These are phyloP conservation scores for Aureobasidium sp. DNA, from an alignment of 2,329 filamentous ascomycete genomes.

Conservation along the genomic window DNA sequence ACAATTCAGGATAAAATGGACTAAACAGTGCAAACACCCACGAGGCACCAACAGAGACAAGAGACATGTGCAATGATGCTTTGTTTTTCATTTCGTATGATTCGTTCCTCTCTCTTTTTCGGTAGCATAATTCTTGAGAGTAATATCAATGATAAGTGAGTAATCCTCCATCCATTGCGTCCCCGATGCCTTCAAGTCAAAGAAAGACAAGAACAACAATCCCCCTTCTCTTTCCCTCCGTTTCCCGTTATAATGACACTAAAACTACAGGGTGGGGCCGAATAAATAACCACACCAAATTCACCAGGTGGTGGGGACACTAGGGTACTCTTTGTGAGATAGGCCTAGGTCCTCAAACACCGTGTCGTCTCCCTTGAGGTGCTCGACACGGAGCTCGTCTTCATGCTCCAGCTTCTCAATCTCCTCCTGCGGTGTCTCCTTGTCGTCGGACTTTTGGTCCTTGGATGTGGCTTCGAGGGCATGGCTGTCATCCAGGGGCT, in stretches of 20 bases:
- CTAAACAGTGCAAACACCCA: background rate
- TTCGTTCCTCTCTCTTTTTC: background rate
- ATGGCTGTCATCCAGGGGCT: slow-evolving; percentile 48
- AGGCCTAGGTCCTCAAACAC: slow-evolving; percentile 53
- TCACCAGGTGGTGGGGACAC: slow-evolving; percentile 54
- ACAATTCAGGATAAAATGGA: no score
- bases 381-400: slow-evolving; percentile 57
- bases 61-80: background rate
- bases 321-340: slow-evolving; percentile 55
- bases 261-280: background rate
- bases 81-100: background rate
- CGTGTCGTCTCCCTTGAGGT: slow-evolving; percentile 51
- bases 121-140: no score
- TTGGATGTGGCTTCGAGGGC: slow-evolving; percentile 50
- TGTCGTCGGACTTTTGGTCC: slow-evolving; percentile 44
- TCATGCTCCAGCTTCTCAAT: slow-evolving; percentile 68
- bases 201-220: background rate
- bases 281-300: background rate
- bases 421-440: slow-evolving; percentile 59
- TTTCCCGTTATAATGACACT: background rate
- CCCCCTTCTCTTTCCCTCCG: background rate
- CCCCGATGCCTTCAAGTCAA: background rate
- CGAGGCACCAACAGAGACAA: background rate
- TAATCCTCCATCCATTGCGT: background rate
- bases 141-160: background rate